Conservation (phyloP, 2,329 filamentous ascomycete species). For the Sporothrix pallida region DNA sequence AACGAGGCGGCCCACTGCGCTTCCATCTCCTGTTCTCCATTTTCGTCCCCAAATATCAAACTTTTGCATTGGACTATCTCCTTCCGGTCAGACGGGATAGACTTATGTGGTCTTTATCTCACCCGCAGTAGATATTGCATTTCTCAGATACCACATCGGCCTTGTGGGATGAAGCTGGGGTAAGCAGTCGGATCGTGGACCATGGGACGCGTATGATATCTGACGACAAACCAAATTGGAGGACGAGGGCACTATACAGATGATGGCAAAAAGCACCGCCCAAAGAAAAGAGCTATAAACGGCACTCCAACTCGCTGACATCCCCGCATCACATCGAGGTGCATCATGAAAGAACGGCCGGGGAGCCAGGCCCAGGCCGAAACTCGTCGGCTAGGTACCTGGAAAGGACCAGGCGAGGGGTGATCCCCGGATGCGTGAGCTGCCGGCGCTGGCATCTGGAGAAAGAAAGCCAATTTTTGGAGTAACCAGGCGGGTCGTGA, state of each 20-base stretch:
- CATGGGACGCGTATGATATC: background rate
- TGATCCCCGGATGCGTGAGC: background rate
- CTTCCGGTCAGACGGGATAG: conserved; percentile 23
- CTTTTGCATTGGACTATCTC: background rate
- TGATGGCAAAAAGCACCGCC: background rate
- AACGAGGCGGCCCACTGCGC: background rate
- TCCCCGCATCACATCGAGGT: background rate
- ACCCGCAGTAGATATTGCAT: background rate
- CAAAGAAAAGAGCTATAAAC: background rate
- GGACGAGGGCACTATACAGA: background rate
- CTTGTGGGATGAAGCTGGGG: background rate
- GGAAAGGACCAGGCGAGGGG: background rate
- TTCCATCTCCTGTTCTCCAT: background rate
- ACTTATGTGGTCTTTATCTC: background rate
- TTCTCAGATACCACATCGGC: background rate
- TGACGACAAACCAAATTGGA: background rate
- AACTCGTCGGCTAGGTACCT: background rate
- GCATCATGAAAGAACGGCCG: background rate
- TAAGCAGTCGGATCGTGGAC: background rate
- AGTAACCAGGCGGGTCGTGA: background rate
- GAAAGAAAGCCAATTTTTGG: background rate
- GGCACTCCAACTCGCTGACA: background rate
- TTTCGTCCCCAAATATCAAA: background rate
- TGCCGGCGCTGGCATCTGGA: conserved; percentile 10
- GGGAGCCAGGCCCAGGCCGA: background rate